phyloP scores from a whole-genome alignment of 2,329 filamentous ascomycete species.

The Epichloe sylvatica region DNA sequence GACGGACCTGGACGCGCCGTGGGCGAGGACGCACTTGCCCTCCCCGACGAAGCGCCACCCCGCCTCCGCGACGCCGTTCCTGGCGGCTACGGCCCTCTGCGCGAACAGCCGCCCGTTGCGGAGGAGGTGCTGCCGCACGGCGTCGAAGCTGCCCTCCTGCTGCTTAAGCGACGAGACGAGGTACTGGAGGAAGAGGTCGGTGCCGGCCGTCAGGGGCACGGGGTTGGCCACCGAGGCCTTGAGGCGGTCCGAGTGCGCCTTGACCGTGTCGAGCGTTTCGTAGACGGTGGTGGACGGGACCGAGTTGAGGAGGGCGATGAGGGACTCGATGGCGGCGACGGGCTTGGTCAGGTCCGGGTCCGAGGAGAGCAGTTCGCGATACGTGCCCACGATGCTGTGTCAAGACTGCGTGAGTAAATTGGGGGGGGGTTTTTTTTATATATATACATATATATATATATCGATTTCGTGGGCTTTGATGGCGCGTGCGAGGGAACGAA shows the following conservation, averaged over 20 bases:
- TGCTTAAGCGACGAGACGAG: conserved; percentile 61
- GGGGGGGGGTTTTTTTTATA: neutral
- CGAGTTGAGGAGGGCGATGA: conserved; percentile 73
- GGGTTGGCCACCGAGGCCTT: conserved; percentile 73
- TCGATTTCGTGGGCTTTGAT: neutral
- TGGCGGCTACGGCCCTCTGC: conserved; percentile 67
- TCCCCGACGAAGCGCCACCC: conserved; percentile 68
- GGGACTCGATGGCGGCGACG: conserved; percentile 81
- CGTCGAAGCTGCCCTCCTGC: conserved; percentile 51
- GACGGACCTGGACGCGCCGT: conserved; percentile 77
- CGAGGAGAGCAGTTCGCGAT: conserved; percentile 38
- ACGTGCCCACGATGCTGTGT: conserved; percentile 41
- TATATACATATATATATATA: too few species aligned
- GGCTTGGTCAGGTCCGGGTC: conserved; percentile 89
- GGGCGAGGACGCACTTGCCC: conserved; percentile 72
- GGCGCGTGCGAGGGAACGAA: neutral
- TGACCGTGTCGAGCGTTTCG: conserved; percentile 81
- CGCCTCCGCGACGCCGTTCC: conserved; percentile 68
- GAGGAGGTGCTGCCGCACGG: conserved; percentile 69
- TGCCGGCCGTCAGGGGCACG: conserved; percentile 83
- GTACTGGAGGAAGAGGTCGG: conserved; percentile 90
- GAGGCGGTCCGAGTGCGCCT: conserved; percentile 61
- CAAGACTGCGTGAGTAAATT: conserved; percentile 1
- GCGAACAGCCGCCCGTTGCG: conserved; percentile 81
- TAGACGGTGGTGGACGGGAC: conserved; percentile 75